A percentile compares a stretch with the other conserved stretches of the same genome.
phyloP scores from a whole-genome alignment of 176 grass and related monocot genomes.

The Oryza punctata region DNA sequence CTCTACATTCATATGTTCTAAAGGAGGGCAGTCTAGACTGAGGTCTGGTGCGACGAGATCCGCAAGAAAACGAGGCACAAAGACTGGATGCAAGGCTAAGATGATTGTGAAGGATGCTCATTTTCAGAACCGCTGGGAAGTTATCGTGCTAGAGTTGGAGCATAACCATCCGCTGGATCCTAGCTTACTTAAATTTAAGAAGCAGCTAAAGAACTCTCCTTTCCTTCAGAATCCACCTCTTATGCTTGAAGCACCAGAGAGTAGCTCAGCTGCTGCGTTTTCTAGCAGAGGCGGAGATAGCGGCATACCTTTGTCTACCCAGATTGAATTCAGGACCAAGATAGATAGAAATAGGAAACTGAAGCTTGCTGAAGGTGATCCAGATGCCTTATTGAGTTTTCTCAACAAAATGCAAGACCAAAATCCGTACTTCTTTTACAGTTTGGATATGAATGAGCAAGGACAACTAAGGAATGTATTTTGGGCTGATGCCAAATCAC shows the following conservation, averaged over 20 bases:
- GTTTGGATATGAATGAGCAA: constrained; percentile 84
- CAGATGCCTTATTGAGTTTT: constrained; percentile 66
- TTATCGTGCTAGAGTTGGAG: constrained; percentile 76
- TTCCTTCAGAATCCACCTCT: constrained; percentile 50
- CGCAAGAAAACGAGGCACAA: constrained; percentile 59
- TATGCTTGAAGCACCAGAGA: constrained; percentile 41
- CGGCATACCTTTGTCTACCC: constrained; percentile 36
- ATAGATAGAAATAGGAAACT: constrained; percentile 69
- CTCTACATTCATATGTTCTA: constrained; percentile 83
- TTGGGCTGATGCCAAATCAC: constrained; percentile 81
- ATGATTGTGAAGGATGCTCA: constrained; percentile 89
- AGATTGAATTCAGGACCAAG: constrained; percentile 54
- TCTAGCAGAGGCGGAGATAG: constrained; percentile 34
- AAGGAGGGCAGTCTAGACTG: constrained; percentile 75
- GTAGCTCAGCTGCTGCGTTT: constrained; percentile 21
- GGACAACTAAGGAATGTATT: constrained; percentile 80
- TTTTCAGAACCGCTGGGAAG: constrained; percentile 84
- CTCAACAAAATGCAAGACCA: constrained; percentile 75
- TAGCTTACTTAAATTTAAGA: constrained; percentile 68
- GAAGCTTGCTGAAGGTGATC: constrained; percentile 70
- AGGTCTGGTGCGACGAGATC: constrained; percentile 60
- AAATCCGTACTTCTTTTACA: constrained; percentile 77
- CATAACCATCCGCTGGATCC: constrained; percentile 85
- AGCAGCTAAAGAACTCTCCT: constrained; percentile 62
- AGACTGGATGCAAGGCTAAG: constrained; percentile 87